Evolutionary conservation across 78 protist genomes (phyloP), one percentile per base, ranked within the genome.

Genomic region (Neovahlkampfia damariscottae): DNA sequence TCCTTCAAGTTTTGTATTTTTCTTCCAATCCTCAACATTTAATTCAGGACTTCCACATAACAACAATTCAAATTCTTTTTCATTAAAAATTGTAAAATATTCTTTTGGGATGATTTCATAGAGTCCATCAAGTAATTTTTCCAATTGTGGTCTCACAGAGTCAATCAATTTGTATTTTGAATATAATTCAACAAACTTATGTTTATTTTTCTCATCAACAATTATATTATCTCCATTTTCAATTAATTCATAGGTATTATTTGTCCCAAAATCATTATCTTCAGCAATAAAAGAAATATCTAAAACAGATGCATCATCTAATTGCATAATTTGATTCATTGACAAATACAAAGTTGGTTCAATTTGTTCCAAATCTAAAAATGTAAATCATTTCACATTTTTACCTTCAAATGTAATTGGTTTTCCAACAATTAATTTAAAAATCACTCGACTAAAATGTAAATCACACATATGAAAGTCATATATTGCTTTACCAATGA

Each of bases 141-240:
- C 77, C 72, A 88, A 72, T 72, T 91, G 97, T 38, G 72, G 69
- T 6, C 80, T 67, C 40, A 91, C 83, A 8, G 87, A 9, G 35
- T 67, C 37, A 38, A 90, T 84, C 80, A 92, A 83, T 38, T 79
- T 39, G 39, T 38, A 79, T 8, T 35, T 40, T 3, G 92, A 78
- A 32, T 86, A 72, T 8, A 84, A 79, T 36, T 76, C 79, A n/a
- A 92, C 87, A 78, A 91, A 95, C 38, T 95, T 96, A 10, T n/a
- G 0, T 85, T 91, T 93, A 80, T 95, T 95, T 39, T 78, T 91
- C 29, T 91, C 93, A 2, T 94, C 91, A 5, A 95, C 97, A 62
- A 73, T 80, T 29, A 91, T 86, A n/a, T 86, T 58, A 0, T 78
- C 31, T 2, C 98, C 98, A 37, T 67, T 66, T 8, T 83, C 82